Conservation (phyloP, 768 basidiomycete genomes). For the Pleurotus eryngii region DNA sequence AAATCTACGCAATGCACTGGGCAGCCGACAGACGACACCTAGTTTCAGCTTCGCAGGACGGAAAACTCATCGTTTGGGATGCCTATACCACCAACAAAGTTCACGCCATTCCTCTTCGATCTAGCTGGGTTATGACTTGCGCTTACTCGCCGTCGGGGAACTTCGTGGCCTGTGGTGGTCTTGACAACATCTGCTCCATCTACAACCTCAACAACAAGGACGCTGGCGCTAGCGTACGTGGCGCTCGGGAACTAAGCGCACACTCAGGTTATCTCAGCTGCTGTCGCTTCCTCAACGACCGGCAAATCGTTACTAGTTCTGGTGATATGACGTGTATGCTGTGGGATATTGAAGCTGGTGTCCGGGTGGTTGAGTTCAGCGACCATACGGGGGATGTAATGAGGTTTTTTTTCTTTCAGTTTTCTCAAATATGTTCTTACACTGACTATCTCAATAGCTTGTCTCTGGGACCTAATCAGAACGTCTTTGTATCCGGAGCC, state of each 20-base stretch:
- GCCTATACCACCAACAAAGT: constrained; percentile 99
- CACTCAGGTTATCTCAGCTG: constrained; percentile 98
- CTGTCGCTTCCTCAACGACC: constrained; percentile 97
- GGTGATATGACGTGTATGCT: constrained; percentile 99
- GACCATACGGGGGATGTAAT: constrained; percentile 99
- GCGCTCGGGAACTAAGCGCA: constrained; percentile 92
- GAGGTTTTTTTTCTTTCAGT: constrained; percentile 73
- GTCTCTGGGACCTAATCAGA: constrained; percentile 92
- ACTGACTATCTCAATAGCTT: constrained; percentile 47
- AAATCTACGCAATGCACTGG: constrained; percentile 99
- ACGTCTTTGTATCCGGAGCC: constrained; percentile 96
- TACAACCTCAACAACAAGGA: constrained; percentile 89
- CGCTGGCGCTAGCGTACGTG: constrained; percentile 69
- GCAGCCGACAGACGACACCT: constrained; percentile 95
- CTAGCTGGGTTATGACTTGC: constrained; percentile 99
- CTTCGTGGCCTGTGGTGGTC: constrained; percentile 96
- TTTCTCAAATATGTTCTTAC: constrained; percentile 5
- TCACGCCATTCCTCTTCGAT: constrained; percentile 95
- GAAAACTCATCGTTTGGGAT: constrained; percentile 99
- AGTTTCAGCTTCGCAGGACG: constrained; percentile 99
- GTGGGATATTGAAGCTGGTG: constrained; percentile 99
- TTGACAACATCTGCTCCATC: constrained; percentile 99
- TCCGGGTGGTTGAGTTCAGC: constrained; percentile 96
- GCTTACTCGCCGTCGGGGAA: constrained; percentile 97
- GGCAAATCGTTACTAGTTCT: constrained; percentile 96